Evolutionary conservation across 2,329 filamentous ascomycete species (phyloP).

Genomic region (Raffaelea ambrosiae): DNA sequence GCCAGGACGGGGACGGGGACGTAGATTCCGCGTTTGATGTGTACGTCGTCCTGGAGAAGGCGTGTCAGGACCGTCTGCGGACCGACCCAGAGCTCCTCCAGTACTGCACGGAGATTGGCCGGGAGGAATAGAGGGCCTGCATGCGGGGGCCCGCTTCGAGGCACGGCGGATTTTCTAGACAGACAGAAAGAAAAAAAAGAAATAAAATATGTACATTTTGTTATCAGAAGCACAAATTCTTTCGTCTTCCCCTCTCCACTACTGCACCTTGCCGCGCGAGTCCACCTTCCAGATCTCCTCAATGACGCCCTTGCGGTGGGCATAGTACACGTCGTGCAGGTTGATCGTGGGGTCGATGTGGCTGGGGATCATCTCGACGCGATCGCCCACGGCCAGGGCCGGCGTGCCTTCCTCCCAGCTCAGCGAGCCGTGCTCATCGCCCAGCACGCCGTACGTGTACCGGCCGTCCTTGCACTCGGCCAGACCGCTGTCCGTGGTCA

Average conservation of each 20-base stretch:
- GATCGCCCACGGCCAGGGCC: conserved; percentile 32
- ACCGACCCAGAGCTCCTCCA: neutral
- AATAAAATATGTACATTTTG: neutral
- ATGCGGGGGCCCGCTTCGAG: no score
- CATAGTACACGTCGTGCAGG: conserved; percentile 42
- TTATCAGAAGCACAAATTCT: no score
- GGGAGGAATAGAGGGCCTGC: no score
- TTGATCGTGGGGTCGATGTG: conserved; percentile 48
- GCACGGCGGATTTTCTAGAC: no score
- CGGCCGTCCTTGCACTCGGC: conserved; percentile 36
- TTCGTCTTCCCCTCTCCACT: no score
- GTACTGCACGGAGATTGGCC: neutral
- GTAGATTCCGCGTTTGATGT: neutral
- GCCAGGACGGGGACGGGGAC: neutral
- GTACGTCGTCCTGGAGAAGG: neutral
- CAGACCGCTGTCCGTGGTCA: conserved; percentile 42
- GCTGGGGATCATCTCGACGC: conserved; percentile 43
- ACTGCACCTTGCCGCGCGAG: conserved; percentile 42
- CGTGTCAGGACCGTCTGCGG: neutral
- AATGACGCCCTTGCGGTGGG: conserved; percentile 35
- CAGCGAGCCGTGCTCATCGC: conserved; percentile 40
- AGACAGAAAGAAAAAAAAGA: neutral
- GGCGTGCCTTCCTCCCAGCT: conserved; percentile 32
- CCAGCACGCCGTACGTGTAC: conserved; percentile 34
- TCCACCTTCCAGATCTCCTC: conserved; percentile 44